phyloP scores from a whole-genome alignment of 2,329 filamentous ascomycete genomes.

The Penicillium griseofulvum region DNA sequence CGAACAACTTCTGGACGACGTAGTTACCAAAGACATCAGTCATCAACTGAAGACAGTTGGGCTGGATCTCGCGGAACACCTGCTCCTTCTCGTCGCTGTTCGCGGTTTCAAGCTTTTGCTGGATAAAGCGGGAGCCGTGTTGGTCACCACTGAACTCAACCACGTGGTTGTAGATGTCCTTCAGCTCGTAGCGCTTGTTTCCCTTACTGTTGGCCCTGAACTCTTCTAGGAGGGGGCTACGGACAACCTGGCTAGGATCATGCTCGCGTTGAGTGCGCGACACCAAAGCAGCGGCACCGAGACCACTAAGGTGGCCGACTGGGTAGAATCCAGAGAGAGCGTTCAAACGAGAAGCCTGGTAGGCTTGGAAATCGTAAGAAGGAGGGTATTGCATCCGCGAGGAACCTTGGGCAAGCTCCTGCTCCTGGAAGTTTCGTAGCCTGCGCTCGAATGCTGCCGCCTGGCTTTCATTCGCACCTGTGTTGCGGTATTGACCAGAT shows the following conservation, averaged over 20 bases:
- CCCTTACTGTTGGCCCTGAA: conserved; percentile 72
- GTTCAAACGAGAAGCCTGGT: conserved; percentile 33
- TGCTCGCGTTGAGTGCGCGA: conserved; percentile 54
- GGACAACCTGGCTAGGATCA: conserved; percentile 59
- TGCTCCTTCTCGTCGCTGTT: conserved; percentile 95
- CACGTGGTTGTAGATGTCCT: conserved; percentile 82
- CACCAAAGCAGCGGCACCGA: conserved; percentile 36
- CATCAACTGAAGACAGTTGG: conserved; percentile 84
- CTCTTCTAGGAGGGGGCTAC: conserved; percentile 74
- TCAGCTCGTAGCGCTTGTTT: conserved; percentile 75
- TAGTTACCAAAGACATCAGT: conserved; percentile 98
- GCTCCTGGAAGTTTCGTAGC: conserved; percentile 48
- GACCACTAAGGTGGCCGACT: conserved; percentile 29
- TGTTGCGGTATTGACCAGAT: conserved; percentile 46
- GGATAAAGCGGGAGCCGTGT: conserved; percentile 92
- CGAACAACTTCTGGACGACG: conserved; percentile 96
- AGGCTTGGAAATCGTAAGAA: conserved; percentile 35
- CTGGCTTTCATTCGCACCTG: conserved; percentile 43
- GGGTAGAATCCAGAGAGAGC: conserved; percentile 40
- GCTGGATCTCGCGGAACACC: conserved; percentile 81
- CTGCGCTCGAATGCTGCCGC: conserved; percentile 50
- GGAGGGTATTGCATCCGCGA: conserved; percentile 32
- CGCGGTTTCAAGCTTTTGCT: conserved; percentile 84
- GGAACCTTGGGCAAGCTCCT: conserved; percentile 31
- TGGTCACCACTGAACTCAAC: conserved; percentile 97